phyloP scores from a whole-genome alignment of 1,284 basidiomycete species.

The Inonotus hispidus region DNA sequence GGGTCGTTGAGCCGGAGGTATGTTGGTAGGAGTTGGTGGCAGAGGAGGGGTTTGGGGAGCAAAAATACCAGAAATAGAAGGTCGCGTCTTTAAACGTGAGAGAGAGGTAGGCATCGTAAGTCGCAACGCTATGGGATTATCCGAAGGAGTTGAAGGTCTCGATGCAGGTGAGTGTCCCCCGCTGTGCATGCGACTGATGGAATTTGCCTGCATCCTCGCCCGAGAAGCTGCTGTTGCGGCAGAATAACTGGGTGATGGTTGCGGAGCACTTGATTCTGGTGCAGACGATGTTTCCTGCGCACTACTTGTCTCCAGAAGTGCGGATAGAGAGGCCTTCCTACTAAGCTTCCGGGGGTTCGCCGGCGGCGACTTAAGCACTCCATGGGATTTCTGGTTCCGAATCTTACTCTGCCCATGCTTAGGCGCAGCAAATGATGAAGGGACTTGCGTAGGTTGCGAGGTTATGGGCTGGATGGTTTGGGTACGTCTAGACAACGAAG shows the following conservation, averaged over 20 bases:
- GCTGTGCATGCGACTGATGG: conserved; percentile 51
- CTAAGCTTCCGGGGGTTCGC: conserved; percentile 51
- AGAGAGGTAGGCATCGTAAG: conserved; percentile 80
- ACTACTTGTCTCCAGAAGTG: conserved; percentile 52
- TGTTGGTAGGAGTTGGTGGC: conserved; percentile 32
- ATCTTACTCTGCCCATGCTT: conserved; percentile 67
- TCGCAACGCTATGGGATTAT: conserved; percentile 66
- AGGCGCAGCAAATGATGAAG: conserved; percentile 51
- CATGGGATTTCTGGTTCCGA: conserved; percentile 75
- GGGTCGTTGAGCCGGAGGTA: conserved; percentile 41
- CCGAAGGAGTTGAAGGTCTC: conserved; percentile 70
- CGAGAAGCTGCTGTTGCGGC: conserved; percentile 73
- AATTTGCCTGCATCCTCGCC: conserved; percentile 63
- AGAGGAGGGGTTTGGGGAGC: conserved; percentile 28
- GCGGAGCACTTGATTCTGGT: conserved; percentile 32
- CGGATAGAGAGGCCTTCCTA: conserved; percentile 72
- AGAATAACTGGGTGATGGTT: conserved; percentile 51
- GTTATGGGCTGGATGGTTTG: conserved; percentile 56
- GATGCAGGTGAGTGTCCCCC: conserved; percentile 67
- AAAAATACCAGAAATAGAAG: conserved; percentile 70
- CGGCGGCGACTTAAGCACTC: conserved; percentile 68
- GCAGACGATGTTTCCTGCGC: conserved; percentile 48
- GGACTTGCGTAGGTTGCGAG: conserved; percentile 5
- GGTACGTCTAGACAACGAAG: conserved; percentile 38
- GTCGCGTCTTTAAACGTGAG: conserved; percentile 63